These are phyloP conservation scores for Aspergillus piperis DNA, from an alignment of 2,329 filamentous ascomycete genomes.

Conservation along the genomic window DNA sequence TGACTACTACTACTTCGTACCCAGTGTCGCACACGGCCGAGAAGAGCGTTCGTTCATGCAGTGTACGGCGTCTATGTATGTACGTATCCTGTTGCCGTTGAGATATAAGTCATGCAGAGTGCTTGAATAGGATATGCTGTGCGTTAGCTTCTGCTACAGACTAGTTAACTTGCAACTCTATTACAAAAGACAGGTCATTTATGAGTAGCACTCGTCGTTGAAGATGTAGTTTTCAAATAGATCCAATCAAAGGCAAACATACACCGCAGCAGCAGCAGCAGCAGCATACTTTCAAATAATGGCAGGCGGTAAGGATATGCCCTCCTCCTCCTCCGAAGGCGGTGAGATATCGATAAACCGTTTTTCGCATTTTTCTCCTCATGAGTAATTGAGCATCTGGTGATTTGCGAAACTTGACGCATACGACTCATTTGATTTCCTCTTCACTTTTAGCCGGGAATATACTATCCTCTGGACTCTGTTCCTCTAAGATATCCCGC, in stretches of 20 bases:
- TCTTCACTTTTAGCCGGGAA: background rate
- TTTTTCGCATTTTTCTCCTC: conserved; percentile 8
- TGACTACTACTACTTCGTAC: too few species aligned
- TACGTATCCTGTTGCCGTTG: background rate
- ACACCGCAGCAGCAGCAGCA: background rate
- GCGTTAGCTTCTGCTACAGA: background rate
- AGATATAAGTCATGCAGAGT: background rate
- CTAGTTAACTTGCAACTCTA: too few species aligned
- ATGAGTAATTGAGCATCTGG: background rate
- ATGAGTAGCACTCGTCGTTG: too few species aligned
- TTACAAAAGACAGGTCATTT: too few species aligned
- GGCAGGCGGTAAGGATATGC: background rate
- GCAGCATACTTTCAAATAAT: background rate
- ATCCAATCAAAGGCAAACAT: too few species aligned
- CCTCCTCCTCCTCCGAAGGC: background rate
- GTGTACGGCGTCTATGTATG: background rate
- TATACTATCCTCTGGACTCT: background rate
- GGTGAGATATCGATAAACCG: conserved; percentile 5
- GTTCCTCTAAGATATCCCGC: background rate
- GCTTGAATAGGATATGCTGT: background rate
- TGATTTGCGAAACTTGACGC: background rate
- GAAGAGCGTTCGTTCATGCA: background rate
- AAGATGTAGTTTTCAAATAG: too few species aligned
- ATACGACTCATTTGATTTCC: background rate
- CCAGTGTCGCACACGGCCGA: background rate